Conservation (phyloP, 192 early-diverging fungal species). For the Linnemannia schmuckeri region DNA sequence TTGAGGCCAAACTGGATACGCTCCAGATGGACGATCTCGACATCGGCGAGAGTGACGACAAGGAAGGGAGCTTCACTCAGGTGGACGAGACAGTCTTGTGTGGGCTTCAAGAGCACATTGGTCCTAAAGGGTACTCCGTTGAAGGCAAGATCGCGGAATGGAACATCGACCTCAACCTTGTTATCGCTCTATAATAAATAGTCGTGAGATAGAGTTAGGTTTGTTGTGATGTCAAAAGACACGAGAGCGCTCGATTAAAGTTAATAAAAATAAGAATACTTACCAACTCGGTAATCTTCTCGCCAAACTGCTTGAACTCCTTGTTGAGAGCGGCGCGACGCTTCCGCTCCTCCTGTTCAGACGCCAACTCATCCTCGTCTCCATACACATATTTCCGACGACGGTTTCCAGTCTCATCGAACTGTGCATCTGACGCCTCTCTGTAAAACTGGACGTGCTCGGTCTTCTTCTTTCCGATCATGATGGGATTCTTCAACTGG, state of each 20-base stretch:
- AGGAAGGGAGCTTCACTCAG: conserved; percentile 94
- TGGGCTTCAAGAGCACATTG: conserved; percentile 94
- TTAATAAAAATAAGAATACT: conserved; percentile 14
- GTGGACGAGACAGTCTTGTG: conserved; percentile 96
- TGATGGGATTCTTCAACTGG: conserved; percentile 96
- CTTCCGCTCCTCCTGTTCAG: conserved; percentile 94
- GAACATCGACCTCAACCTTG: conserved; percentile 91
- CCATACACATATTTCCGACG: conserved; percentile 89
- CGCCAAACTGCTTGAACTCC: conserved; percentile 94
- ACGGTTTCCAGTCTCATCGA: conserved; percentile 97
- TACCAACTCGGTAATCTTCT: conserved; percentile 87
- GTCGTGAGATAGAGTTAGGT: neutral
- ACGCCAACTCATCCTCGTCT: conserved; percentile 98
- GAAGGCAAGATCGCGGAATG: conserved; percentile 94
- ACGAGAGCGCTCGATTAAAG: neutral
- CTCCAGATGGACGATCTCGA: conserved; percentile 97
- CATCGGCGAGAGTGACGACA: conserved; percentile 90
- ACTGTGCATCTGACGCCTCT: conserved; percentile 93
- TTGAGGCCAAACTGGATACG: conserved; percentile 95
- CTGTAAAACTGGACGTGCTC: conserved; percentile 99
- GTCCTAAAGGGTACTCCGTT: conserved; percentile 93
- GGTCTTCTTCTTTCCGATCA: conserved; percentile 98
- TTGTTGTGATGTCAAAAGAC: neutral
- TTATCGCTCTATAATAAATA: conserved; percentile 70
- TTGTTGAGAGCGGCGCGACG: conserved; percentile 88